Evolutionary conservation across 2,329 filamentous ascomycete species (phyloP), one percentile per base, ranked within the genome.

Genomic region (Byssochlamys sp.): DNA sequence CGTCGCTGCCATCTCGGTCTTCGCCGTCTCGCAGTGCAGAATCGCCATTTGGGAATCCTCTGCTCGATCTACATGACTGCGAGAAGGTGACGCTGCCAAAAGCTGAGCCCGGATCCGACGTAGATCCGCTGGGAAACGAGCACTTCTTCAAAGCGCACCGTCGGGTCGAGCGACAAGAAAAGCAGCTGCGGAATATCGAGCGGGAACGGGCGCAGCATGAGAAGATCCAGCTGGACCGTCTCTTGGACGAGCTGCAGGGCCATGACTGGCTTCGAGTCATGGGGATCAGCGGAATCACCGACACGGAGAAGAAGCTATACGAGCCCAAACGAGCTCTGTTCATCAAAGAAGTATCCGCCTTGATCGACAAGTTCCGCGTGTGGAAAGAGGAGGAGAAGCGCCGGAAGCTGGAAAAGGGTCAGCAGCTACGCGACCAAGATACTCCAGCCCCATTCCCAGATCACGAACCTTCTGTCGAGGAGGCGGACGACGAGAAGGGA

Each of bases 341-440:
- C 69, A 87, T 96, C 65, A 82, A 81, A 57, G 90, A 95, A 60
- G 91, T 95, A 58, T 81, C 90, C 61, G 81, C 81, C 0, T 86
- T 97, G 29, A 80, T 97, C 24, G 85, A 90, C 61, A 97, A 96
- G 70, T 97, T 96, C 70, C 83, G 85, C 54, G 79, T 83, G 56
- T 97, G 91, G 91, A 91, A 86, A 61, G 82, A 91, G 60, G 90
- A 95, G 69, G 94, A 99, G 72, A 95, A 91, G 76, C 84, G 87
- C 50, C 80, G 89, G 59, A 90, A 90, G 72, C 75, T 84, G 2
- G 87, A 90, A 66, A 89, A 86, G 66, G 90, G 92, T 59, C 85
- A 85, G 53, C 81, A 80, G 2, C 70, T 78, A 25, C 55, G 54
- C 31, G 58, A 58, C 29, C 50, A 10, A 7, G 53, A 55, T 3